Percentiles rank a stretch among this genome's conserved stretches.
These are phyloP conservation scores for Pseudogymnoascus sp. DNA, from an alignment of 2,329 filamentous ascomycete species.

Conservation along the genomic window DNA sequence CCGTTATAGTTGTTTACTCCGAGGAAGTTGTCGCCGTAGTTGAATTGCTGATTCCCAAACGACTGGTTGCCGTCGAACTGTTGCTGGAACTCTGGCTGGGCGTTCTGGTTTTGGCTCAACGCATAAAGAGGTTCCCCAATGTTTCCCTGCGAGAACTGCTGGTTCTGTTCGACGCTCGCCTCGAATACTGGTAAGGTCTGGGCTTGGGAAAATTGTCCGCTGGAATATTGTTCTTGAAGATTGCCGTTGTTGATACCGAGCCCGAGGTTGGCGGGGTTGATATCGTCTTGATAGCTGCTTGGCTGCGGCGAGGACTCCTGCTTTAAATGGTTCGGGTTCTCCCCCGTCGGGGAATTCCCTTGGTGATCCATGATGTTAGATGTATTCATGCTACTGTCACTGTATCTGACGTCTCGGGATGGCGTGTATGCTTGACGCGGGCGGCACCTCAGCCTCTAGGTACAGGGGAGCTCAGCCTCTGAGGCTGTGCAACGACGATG, in stretches of 20 bases:
- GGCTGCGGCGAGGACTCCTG: neutral
- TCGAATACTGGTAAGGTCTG: constrained; percentile 32
- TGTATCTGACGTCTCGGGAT: neutral
- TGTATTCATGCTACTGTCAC: neutral
- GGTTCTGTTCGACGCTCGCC: constrained; percentile 32
- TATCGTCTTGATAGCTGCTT: neutral
- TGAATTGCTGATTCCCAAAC: constrained; percentile 37
- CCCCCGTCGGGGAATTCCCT: neutral
- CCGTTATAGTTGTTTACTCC: constrained; percentile 44
- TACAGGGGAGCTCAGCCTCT: neutral
- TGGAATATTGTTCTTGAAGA: neutral
- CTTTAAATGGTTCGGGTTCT: constrained; percentile 1
- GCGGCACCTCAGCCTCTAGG: neutral
- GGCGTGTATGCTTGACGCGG: neutral
- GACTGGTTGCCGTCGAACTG: constrained; percentile 33
- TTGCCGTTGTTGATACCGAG: neutral
- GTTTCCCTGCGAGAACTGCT: constrained; percentile 26
- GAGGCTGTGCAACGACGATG: neutral
- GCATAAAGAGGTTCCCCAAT: constrained; percentile 21
- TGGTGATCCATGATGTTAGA: constrained; percentile 2
- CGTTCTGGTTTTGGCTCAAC: constrained; percentile 22
- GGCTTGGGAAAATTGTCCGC: constrained; percentile 35
- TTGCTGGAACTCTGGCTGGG: constrained; percentile 14
- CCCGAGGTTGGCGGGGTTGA: constrained; percentile 2
- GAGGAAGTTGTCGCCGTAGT: constrained; percentile 36